Conservation (phyloP, 2,329 filamentous ascomycete species). For the Chalara sp. region DNA sequence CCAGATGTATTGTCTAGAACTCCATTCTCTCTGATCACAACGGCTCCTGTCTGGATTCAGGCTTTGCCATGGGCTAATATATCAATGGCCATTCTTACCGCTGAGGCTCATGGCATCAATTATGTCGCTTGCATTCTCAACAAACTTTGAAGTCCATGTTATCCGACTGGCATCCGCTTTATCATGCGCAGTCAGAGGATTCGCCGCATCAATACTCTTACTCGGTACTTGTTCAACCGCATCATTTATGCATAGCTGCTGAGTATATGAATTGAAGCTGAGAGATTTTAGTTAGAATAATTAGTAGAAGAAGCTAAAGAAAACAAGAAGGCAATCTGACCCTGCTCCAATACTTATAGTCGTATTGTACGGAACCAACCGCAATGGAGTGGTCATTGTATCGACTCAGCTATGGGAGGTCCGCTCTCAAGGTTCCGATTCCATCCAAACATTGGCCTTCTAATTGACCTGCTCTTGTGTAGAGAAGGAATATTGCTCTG, state of each 20-base stretch:
- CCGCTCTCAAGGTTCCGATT: too few relatives aligned
- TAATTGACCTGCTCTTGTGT: too few relatives aligned
- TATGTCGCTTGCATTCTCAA: background rate
- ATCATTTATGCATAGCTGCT: background rate
- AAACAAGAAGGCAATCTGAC: background rate
- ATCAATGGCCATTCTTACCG: background rate
- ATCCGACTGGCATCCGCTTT: background rate
- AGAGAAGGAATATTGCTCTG: too few relatives aligned
- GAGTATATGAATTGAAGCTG: background rate
- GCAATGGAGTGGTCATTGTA: too few relatives aligned
- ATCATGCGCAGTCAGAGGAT: too few relatives aligned
- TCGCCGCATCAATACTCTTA: background rate
- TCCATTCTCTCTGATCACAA: background rate
- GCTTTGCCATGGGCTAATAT: too few relatives aligned
- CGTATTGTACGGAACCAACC: background rate
- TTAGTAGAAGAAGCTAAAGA: too few relatives aligned
- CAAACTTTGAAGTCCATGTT: background rate
- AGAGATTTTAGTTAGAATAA: too few relatives aligned
- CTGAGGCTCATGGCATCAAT: background rate
- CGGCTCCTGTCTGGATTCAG: background rate
- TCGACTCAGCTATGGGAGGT: too few relatives aligned
- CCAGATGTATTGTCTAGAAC: background rate
- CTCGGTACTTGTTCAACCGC: background rate
- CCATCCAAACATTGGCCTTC: too few relatives aligned
- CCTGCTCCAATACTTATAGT: background rate